Base-by-base conservation (phyloP, 2,329 filamentous ascomycete species). In the Mycosphaerella sp. region DNA sequence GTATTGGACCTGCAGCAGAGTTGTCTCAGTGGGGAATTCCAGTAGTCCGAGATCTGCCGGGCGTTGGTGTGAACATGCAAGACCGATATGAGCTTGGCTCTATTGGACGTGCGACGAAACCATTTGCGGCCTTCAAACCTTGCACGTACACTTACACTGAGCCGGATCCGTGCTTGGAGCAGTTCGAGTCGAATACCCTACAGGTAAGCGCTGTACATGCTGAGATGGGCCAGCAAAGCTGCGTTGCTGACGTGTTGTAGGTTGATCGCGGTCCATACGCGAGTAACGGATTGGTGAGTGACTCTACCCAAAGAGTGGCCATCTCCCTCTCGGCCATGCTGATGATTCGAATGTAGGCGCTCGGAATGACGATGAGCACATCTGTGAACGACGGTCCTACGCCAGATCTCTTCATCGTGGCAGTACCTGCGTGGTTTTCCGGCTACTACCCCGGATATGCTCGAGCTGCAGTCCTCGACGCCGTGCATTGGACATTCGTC, bases 11-110 rank as follows among this genome's bases (percentile, higher is more conserved):
- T 0, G 61, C 66, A 7, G 61, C 69, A 0, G 75, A 81, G 55
- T 72, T 86, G 4, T 52, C 70, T 12, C 69, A 72, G 49, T 74
- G 78, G 59, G 66, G 70, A n/a, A 84, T 85, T 53, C 62, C 72
- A 1, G 66, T 78, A 0, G 56, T 82, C 13, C 71, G 74, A 6
- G 73, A 84, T 53, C 76, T 80, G 0, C 76, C 77, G 1, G 79
- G 82, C 35, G 81, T 86, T 2, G 82, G 82, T 3, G 76, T 76
- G 51, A 81, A 85, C 65, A 71, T 86, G 2, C 71, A 81, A 50
- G 81, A 86, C 62, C 80, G 82, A 35, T 77, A 77, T 37, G 76
- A 76, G 25, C 71, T 81, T 21, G 71, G 74, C 0, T 70, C 77
- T 35, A 70, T 77, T 3, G 50, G 50, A 6, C 35, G 43, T 8